phyloP scores from a whole-genome alignment of 169 alveolate species.

The Plasmodium yoelii region DNA sequence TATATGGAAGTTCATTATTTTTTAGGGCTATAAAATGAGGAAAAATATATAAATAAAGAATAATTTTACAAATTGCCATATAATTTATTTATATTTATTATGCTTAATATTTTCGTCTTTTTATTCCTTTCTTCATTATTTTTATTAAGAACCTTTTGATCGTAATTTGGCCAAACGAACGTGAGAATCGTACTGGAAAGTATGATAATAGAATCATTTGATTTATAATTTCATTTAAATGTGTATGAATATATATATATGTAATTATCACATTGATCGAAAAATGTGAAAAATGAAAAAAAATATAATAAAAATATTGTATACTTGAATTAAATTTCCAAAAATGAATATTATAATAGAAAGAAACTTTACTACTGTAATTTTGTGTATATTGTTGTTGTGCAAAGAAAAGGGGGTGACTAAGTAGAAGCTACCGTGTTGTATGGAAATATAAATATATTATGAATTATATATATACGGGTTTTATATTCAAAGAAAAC shows the following conservation, averaged over 20 bases:
- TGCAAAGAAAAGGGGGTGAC: constrained; percentile 57
- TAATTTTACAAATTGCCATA: neutral
- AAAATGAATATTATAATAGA: constrained; percentile 23
- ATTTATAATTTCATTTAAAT: too few relatives aligned
- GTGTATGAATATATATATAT: too few relatives aligned
- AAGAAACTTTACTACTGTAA: neutral
- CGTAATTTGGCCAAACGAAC: constrained; percentile 68
- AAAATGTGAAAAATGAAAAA: neutral
- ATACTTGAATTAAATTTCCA: constrained; percentile 66
- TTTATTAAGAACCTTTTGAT: constrained; percentile 37
- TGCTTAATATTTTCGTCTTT: neutral
- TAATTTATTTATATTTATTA: too few relatives aligned
- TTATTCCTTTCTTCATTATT: constrained; percentile 14
- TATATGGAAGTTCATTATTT: constrained; percentile 75
- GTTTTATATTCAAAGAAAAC: neutral
- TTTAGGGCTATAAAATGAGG: constrained; percentile 23
- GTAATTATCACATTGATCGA: too few relatives aligned
- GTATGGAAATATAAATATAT: neutral
- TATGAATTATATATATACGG: neutral
- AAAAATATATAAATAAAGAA: constrained; percentile 10
- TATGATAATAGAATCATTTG: neutral
- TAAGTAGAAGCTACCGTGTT: constrained; percentile 35
- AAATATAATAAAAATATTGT: neutral
- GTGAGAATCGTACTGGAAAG: constrained; percentile 56
- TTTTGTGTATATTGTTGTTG: constrained; percentile 5